A percentile compares a stretch with the other conserved stretches of the same genome.
These are phyloP conservation scores for Orbilia blumenaviensis DNA, from an alignment of 2,329 filamentous ascomycete species.

Conservation along the genomic window DNA sequence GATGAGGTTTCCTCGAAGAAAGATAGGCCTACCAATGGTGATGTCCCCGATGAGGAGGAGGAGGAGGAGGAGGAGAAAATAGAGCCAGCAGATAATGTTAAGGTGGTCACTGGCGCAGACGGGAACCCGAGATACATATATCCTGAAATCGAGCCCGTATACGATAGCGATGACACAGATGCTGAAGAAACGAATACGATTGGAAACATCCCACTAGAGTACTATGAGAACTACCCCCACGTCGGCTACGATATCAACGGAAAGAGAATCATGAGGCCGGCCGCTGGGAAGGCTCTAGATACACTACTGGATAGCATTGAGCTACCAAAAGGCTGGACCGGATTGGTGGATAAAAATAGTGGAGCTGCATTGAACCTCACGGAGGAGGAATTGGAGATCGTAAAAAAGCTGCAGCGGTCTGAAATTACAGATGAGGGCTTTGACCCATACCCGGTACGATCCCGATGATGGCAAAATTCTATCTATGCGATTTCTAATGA, in stretches of 20 bases:
- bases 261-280: conserved; percentile 95
- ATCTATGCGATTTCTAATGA: background rate
- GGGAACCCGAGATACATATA: conserved; percentile 91
- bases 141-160: conserved; percentile 89
- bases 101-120: conserved; percentile 81
- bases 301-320: conserved; percentile 95
- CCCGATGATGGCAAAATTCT: background rate
- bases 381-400: conserved; percentile 84
- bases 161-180: conserved; percentile 95
- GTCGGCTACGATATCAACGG: conserved; percentile 99
- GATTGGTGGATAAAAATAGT: conserved; percentile 89
- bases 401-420: conserved; percentile 87
- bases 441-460: conserved; percentile 82
- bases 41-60: conserved; percentile 62
- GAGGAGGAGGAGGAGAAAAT: conserved; percentile 62
- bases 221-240: conserved; percentile 97
- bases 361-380: conserved; percentile 90
- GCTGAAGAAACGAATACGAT: conserved; percentile 86
- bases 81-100: conserved; percentile 67
- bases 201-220: conserved; percentile 89
- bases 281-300: conserved; percentile 91
- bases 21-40: conserved; percentile 61
- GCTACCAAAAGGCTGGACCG: conserved; percentile 95
- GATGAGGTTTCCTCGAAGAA: conserved; percentile 62
- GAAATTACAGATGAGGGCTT: conserved; percentile 83